These are phyloP conservation scores for Aspergillus sp. DNA, from an alignment of 2,329 filamentous ascomycete genomes.

Conservation along the genomic window DNA sequence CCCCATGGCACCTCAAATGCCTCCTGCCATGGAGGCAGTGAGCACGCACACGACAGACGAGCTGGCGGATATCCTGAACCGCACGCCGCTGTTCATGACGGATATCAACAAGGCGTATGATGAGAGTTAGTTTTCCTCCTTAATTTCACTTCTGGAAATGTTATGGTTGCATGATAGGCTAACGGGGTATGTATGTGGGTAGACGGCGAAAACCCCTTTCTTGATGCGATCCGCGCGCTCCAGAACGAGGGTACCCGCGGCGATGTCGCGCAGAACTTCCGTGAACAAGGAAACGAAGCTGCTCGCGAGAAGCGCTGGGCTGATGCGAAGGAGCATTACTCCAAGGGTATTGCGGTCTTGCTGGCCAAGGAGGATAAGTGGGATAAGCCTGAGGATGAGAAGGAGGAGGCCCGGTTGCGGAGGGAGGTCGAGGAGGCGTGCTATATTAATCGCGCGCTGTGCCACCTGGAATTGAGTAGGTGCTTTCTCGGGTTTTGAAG, in stretches of 20 bases:
- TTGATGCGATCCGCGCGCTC: constrained; percentile 85
- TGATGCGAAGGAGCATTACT: constrained; percentile 90
- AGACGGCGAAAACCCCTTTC: constrained; percentile 73
- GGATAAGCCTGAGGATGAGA: constrained; percentile 54
- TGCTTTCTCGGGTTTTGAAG: constrained; percentile 9
- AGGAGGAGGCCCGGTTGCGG: constrained; percentile 65
- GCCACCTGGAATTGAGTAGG: constrained; percentile 78
- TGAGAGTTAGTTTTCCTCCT: constrained; percentile 44
- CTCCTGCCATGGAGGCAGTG: constrained; percentile 60
- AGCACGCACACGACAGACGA: constrained; percentile 61
- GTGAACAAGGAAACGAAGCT: constrained; percentile 88
- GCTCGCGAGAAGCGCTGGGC: constrained; percentile 72
- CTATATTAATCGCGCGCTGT: constrained; percentile 84
- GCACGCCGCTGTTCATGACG: constrained; percentile 92
- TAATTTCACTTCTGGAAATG: constrained; percentile 3
- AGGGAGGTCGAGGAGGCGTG: constrained; percentile 70
- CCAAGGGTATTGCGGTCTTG: constrained; percentile 77
- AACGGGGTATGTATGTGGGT: constrained; percentile 5
- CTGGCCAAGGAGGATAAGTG: constrained; percentile 60
- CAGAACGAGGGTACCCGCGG: constrained; percentile 88
- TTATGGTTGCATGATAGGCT: not conserved
- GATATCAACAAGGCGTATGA: constrained; percentile 67
- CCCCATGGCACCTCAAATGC: constrained; percentile 49
- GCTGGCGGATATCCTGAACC: constrained; percentile 65
- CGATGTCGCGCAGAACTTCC: constrained; percentile 82